Evolutionary conservation across 2,329 filamentous ascomycete genomes (phyloP), one percentile per base, ranked within the genome.

Genomic region (Sporothrix pseudoabietina): DNA sequence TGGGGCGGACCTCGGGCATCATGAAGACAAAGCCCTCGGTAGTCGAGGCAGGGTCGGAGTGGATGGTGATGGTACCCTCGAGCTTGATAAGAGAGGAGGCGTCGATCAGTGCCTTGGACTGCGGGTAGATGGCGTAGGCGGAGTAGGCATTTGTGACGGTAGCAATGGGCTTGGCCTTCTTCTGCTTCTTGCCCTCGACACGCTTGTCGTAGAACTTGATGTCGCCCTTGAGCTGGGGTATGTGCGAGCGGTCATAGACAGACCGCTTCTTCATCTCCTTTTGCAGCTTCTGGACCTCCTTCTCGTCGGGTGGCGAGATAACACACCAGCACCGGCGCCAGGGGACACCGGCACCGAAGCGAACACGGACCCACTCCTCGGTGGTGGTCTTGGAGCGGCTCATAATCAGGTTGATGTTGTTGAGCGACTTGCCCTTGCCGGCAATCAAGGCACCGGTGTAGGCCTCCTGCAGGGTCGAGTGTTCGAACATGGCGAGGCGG

Each of bases 281-380:
- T 79, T 95, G 92, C 71, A 91, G 84, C 80, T 94, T 97, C 77
- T 91, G 89, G 76, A 90, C 90, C 78, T 97, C 94, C 83, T 98
- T 99, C 83, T 98, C 94, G 78, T 97, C 93, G 0, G 96, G 95
- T 2, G 95, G 96, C 7, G 90, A 89, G 73, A 98, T 92, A 71
- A 98, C 94, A 81, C 94, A 98, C 94, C 95, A 99, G 82, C 94
- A 99, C 54, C 95, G 91, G 79, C 92, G 90, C 96, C 96, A 99
- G 0, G 95, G 94, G 10, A 96, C 97, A 65, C 96, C 96, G 44
- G 96, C 94, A 55, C 96, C 96, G 78, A 99, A 99, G 74, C 96
- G 88, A 70, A 99, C 96, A 75, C 96, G 88, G 22, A 94, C 94
- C 96, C 96, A 99, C 79, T 97, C 94, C 80, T 97, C 94, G 55